Evolutionary conservation across 2,329 filamentous ascomycete genomes (phyloP).

Genomic region (Colletotrichum neosansevieriae): DNA sequence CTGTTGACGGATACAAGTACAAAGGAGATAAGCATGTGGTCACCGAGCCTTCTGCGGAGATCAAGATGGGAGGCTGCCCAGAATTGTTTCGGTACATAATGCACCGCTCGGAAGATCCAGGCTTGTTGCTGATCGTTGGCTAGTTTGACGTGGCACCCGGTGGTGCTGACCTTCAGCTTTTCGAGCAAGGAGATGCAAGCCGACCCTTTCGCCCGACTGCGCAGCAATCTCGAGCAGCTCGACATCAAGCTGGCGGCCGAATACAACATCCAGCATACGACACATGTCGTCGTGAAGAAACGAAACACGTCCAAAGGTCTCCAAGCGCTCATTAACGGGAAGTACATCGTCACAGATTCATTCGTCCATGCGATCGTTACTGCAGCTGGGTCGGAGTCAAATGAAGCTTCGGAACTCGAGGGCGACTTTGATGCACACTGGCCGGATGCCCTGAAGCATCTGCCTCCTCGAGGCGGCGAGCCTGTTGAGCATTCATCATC

Average conservation of each 20-base stretch:
- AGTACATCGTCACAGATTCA: constrained; percentile 78
- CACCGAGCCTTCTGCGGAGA: constrained; percentile 66
- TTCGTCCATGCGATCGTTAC: constrained; percentile 80
- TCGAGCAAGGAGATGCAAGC: constrained; percentile 77
- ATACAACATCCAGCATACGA: constrained; percentile 78
- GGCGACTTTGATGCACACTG: constrained; percentile 82
- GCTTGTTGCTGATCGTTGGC: constrained; percentile 10
- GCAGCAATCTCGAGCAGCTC: constrained; percentile 79
- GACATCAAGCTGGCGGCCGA: constrained; percentile 87
- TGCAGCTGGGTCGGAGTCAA: constrained; percentile 65
- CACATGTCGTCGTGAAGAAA: constrained; percentile 89
- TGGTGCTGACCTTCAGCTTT: constrained; percentile 85
- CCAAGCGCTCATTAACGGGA: constrained; percentile 86
- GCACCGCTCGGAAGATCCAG: neutral
- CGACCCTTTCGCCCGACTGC: constrained; percentile 72
- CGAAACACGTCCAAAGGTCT: constrained; percentile 90
- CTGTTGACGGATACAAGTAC: constrained; percentile 79
- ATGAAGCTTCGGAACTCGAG: constrained; percentile 73
- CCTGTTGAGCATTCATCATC: constrained; percentile 74
- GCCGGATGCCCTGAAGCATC: constrained; percentile 78
- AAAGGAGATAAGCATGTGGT: constrained; percentile 71
- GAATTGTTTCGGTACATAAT: constrained; percentile 67
- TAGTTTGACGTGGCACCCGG: constrained; percentile 82
- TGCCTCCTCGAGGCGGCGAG: constrained; percentile 83
- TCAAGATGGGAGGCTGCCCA: constrained; percentile 79